phyloP scores from a whole-genome alignment of 106 monocot species.

The Acorus gramineus region DNA sequence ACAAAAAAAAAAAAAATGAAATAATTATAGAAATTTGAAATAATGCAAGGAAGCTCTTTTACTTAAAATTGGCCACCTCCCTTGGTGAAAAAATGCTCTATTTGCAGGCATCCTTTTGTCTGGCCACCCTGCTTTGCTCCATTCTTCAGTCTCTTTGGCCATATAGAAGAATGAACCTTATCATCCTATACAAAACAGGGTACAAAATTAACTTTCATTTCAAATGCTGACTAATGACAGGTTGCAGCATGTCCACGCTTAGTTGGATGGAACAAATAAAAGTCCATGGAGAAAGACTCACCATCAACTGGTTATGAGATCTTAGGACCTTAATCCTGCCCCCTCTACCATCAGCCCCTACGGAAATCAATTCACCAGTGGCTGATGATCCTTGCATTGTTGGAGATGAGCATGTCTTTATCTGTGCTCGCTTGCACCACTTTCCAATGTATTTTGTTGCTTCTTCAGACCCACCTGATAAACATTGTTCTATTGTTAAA shows the following conservation, averaged over 20 bases:
- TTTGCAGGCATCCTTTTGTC: constrained; percentile 21
- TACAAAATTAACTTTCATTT: not conserved
- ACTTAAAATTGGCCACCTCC: not conserved
- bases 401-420: not conserved
- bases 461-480: constrained; percentile 9
- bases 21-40: no score
- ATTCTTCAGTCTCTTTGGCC: constrained; percentile 33
- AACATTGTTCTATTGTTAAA: no score
- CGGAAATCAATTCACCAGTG: constrained; percentile 38
- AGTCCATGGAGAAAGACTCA: constrained; percentile 5
- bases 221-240: not conserved
- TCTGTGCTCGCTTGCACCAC: constrained; percentile 31
- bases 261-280: no score
- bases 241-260: no score
- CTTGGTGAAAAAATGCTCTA: constrained; percentile 73
- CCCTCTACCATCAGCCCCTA: constrained; percentile 65
- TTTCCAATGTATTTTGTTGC: constrained; percentile 28
- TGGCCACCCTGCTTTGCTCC: constrained; percentile 33
- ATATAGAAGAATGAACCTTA: constrained; percentile 9
- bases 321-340: constrained; percentile 57
- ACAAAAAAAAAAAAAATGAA: no score
- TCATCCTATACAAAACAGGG: constrained; percentile 23
- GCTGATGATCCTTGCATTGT: constrained; percentile 4
- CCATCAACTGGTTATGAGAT: constrained; percentile 21
- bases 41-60: no score